Evolutionary conservation across 345 rosid species (phyloP).

Genomic region (Eucalyptus cloeziana): DNA sequence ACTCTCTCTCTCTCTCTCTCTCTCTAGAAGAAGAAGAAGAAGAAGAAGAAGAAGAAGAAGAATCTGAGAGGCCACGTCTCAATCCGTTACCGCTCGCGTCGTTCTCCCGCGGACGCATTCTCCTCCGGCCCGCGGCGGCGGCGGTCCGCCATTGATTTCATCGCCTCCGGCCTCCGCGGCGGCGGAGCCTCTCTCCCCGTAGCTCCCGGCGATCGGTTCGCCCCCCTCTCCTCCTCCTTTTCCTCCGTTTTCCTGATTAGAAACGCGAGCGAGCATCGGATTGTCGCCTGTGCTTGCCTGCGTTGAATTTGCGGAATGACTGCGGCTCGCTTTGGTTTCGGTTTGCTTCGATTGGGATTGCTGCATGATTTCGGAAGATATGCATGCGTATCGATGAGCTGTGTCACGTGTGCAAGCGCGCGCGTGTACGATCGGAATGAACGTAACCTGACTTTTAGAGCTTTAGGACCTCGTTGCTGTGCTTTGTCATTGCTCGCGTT

Average conservation of each 20-base stretch:
- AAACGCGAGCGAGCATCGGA: neutral
- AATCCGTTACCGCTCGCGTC: neutral
- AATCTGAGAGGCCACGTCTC: neutral
- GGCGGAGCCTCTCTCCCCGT: neutral
- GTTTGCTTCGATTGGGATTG: neutral
- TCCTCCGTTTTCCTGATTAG: neutral
- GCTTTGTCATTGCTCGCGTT: neutral
- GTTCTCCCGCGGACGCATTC: neutral
- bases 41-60: neutral
- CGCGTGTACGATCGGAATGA: neutral
- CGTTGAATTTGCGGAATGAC: neutral
- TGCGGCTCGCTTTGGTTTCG: neutral
- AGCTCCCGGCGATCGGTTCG: neutral
- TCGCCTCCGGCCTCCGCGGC: neutral
- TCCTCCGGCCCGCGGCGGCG: neutral
- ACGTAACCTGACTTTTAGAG: neutral
- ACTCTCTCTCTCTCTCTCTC: neutral
- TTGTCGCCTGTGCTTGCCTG: neutral
- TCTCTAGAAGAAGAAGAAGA: neutral
- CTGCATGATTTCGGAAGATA: neutral
- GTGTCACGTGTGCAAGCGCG: neutral
- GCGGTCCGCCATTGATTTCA: neutral
- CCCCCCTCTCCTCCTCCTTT: neutral
- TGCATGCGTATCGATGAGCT: neutral
- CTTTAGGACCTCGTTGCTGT: neutral